phyloP scores from a whole-genome alignment of 768 basidiomycete genomes.

The Termitomyces sp. region DNA sequence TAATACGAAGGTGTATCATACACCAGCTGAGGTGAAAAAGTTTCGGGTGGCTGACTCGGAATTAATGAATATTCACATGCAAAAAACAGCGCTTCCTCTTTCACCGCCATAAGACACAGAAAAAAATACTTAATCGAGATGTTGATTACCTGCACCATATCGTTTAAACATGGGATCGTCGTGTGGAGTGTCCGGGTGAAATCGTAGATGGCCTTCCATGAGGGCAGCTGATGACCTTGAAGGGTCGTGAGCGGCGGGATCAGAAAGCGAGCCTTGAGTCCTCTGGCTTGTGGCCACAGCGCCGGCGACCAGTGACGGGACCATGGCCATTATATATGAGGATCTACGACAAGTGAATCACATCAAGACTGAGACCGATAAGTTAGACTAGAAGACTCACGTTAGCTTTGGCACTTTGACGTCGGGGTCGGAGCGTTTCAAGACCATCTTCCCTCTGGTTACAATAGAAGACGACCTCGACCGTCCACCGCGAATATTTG shows the following conservation, averaged over 20 bases:
- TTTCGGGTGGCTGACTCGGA: too few species aligned
- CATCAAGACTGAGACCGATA: not conserved
- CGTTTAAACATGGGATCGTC: conserved; percentile 52
- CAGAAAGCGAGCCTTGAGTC: conserved; percentile 56
- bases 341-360: conserved; percentile 18
- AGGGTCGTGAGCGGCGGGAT: conserved; percentile 75
- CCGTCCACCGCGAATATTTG: conserved; percentile 85
- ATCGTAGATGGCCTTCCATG: conserved; percentile 81
- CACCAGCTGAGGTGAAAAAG: too few species aligned
- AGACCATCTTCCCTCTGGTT: conserved; percentile 67
- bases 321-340: conserved; percentile 49
- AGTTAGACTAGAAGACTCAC: conserved; percentile 16
- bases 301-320: conserved; percentile 39
- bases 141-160: conserved; percentile 21
- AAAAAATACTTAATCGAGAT: not conserved
- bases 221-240: conserved; percentile 79
- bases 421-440: conserved; percentile 40
- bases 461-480: conserved; percentile 84
- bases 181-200: conserved; percentile 79
- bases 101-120: not conserved
- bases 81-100: not conserved
- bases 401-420: conserved; percentile 49
- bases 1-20: not conserved
- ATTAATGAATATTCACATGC: not conserved
- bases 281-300: conserved; percentile 67